Conservation (phyloP, 768 basidiomycete species). For the Lentinula aciculospora region DNA sequence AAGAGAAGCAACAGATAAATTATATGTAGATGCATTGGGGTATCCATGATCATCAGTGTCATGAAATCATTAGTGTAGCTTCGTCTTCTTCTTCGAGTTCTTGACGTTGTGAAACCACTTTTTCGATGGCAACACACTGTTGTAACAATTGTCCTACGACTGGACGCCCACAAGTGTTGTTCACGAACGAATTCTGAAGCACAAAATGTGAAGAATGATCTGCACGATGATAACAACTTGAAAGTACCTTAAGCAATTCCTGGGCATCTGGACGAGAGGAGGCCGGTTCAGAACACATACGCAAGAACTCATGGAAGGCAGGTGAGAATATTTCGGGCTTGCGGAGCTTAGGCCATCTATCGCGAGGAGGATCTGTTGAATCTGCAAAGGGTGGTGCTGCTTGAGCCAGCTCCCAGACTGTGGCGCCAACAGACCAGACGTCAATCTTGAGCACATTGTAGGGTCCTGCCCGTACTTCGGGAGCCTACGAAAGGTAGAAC, state of each 20-base stretch:
- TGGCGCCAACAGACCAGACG: conserved; percentile 78
- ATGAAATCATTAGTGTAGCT: neutral
- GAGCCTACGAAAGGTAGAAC: conserved; percentile 35
- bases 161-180: conserved; percentile 60
- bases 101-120: neutral
- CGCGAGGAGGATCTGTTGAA: conserved; percentile 41
- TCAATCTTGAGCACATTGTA: conserved; percentile 76
- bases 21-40: conserved; percentile 2
- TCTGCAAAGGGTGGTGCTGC: conserved; percentile 69
- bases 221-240: conserved; percentile 16
- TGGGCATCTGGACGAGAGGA: conserved; percentile 47
- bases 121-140: conserved; percentile 63
- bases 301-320: conserved; percentile 69
- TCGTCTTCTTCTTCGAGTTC: conserved; percentile 1
- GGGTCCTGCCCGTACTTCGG: conserved; percentile 65
- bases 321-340: conserved; percentile 59
- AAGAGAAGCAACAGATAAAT: conserved; percentile 3
- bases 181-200: conserved; percentile 56
- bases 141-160: conserved; percentile 64
- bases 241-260: conserved; percentile 56
- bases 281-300: conserved; percentile 58
- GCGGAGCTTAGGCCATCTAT: conserved; percentile 60
- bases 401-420: conserved; percentile 79
- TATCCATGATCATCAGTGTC: neutral
- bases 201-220: no score